phyloP scores from a whole-genome alignment of 2,329 filamentous ascomycete species.

The Aureobasidium sp. region DNA sequence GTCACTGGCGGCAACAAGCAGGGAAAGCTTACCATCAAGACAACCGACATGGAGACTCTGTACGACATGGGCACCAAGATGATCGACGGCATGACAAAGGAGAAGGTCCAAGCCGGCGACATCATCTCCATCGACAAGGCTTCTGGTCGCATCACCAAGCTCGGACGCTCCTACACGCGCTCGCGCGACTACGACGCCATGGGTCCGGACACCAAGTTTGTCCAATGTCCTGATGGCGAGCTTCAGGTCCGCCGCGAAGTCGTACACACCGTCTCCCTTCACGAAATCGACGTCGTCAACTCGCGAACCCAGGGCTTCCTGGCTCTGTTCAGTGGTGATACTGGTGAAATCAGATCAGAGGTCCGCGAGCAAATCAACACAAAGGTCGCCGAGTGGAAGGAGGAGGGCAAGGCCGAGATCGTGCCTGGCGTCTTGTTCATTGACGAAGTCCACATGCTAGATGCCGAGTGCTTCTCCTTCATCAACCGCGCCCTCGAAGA shows the following conservation, averaged over 20 bases:
- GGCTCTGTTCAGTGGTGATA: conserved; percentile 94
- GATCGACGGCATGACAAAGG: conserved; percentile 99
- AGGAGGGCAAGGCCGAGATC: conserved; percentile 97
- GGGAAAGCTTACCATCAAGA: conserved; percentile 98
- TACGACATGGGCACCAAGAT: conserved; percentile 99
- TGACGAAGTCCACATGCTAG: conserved; percentile 98
- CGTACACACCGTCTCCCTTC: conserved; percentile 89
- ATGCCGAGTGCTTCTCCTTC: conserved; percentile 98
- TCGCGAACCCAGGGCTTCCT: conserved; percentile 97
- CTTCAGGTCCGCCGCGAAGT: conserved; percentile 96
- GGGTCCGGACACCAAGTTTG: conserved; percentile 96
- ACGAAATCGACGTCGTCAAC: conserved; percentile 99
- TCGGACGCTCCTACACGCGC: conserved; percentile 87
- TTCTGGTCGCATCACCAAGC: conserved; percentile 94
- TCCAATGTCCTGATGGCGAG: conserved; percentile 95
- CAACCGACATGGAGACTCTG: conserved; percentile 98
- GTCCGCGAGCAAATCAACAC: conserved; percentile 98
- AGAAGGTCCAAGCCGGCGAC: conserved; percentile 97
- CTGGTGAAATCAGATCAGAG: conserved; percentile 93
- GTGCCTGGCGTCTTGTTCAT: conserved; percentile 96
- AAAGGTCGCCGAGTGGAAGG: conserved; percentile 98
- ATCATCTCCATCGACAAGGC: conserved; percentile 99
- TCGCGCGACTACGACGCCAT: conserved; percentile 98
- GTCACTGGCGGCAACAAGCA: conserved; percentile 96
- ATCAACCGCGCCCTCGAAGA: conserved; percentile 95